Conservation (phyloP, 805 yeast species). For the Saccharomycopsis oosterbeekiorum region DNA sequence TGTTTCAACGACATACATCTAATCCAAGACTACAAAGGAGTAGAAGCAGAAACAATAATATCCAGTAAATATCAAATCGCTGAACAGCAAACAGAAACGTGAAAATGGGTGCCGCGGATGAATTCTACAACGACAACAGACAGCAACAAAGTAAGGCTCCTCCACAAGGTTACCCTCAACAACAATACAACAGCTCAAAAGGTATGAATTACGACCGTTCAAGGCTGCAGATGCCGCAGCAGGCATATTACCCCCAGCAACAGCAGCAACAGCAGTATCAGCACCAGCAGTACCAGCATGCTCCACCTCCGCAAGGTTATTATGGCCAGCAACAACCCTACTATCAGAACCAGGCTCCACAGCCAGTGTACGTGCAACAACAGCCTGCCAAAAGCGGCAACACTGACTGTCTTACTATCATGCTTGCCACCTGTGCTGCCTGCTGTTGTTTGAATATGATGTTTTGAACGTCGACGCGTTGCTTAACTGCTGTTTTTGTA, state of each 20-base stretch:
- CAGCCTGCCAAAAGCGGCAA: constrained; percentile 1
- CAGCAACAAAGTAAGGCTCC: constrained; percentile 7
- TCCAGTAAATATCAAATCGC: neutral
- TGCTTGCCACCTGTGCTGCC: constrained; percentile 18
- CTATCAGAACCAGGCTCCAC: constrained; percentile 4
- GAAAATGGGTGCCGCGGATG: constrained; percentile 4
- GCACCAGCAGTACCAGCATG: constrained; percentile 8
- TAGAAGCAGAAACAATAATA: neutral
- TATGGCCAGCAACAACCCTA: neutral
- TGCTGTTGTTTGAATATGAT: constrained; percentile 17
- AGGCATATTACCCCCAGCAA: constrained; percentile 8
- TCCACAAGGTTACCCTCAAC: constrained; percentile 6
- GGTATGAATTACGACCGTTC: neutral
- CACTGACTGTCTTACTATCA: constrained; percentile 11
- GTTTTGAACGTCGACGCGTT: neutral
- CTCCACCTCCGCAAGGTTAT: constrained; percentile 4
- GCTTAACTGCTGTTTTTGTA: no score
- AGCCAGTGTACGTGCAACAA: constrained; percentile 14
- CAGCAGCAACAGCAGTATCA: constrained; percentile 4
- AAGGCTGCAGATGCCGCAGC: neutral
- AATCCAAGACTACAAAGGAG: no score
- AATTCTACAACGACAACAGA: constrained; percentile 9
- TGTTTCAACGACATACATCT: no score
- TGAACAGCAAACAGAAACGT: neutral
- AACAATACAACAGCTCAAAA: neutral